A percentile compares a stretch with the other conserved stretches of the same genome.
Conservation (phyloP, 345 rosid genomes). For the Viola odorata region DNA sequence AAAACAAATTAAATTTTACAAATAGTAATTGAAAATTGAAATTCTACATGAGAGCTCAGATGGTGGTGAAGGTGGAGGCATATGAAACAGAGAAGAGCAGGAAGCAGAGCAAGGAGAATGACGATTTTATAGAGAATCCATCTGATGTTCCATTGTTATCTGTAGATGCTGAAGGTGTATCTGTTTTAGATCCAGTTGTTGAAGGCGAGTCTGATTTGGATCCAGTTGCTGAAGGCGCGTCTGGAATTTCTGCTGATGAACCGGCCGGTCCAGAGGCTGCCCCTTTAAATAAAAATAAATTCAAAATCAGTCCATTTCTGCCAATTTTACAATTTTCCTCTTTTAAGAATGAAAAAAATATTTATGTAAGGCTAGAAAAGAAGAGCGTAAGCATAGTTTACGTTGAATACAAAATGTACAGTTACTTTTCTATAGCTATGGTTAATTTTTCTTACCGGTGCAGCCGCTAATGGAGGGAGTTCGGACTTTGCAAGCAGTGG, state of each 20-base stretch:
- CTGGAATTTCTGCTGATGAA: slow-evolving; percentile 23
- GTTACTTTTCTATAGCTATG: not conserved
- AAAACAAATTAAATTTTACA: too few relatives aligned
- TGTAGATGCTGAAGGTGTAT: slow-evolving; percentile 3
- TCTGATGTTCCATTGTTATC: slow-evolving; percentile 11
- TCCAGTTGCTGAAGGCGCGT: slow-evolving; percentile 10
- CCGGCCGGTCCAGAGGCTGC: slow-evolving; percentile 20
- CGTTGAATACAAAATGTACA: not conserved
- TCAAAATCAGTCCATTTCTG: too few relatives aligned
- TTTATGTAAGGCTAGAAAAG: not conserved
- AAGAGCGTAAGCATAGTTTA: not conserved
- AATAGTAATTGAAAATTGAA: not conserved
- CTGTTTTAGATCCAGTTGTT: slow-evolving; percentile 27
- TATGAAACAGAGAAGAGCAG: slow-evolving; percentile 11
- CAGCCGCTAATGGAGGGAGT: slow-evolving; percentile 26
- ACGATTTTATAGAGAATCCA: slow-evolving; percentile 19
- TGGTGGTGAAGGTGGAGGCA: not conserved
- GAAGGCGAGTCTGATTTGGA: not conserved
- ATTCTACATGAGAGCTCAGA: not conserved
- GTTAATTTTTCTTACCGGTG: slow-evolving; percentile 7
- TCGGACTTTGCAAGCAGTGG: slow-evolving; percentile 30
- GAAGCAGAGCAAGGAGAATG: slow-evolving; percentile 10
- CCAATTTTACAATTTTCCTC: too few relatives aligned
- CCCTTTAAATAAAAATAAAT: not conserved
- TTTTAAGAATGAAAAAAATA: not conserved